These are phyloP conservation scores for Talaromyces sp. DNA, from an alignment of 2,329 filamentous ascomycete species.

Conservation along the genomic window DNA sequence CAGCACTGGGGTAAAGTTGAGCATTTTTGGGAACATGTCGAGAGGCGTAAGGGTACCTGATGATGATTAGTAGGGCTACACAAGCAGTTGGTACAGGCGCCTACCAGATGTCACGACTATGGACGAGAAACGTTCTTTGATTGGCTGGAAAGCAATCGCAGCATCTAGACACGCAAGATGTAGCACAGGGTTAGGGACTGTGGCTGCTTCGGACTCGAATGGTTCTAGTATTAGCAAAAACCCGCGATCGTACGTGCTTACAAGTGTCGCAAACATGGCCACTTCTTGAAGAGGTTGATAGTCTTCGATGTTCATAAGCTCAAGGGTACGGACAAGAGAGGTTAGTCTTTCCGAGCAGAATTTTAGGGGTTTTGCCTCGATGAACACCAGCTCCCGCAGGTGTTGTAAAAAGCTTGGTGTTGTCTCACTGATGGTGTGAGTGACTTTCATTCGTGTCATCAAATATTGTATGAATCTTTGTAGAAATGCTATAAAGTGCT, in stretches of 20 bases:
- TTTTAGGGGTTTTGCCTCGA: constrained; percentile 86
- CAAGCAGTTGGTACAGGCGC: neutral
- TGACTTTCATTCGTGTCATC: constrained; percentile 96
- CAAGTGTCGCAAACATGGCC: constrained; percentile 91
- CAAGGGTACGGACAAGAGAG: constrained; percentile 88
- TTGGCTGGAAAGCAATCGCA: constrained; percentile 94
- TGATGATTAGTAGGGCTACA: neutral
- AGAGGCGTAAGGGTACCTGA: constrained; percentile 86
- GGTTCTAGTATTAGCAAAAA: constrained; percentile 96
- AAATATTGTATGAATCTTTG: constrained; percentile 97
- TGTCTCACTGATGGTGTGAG: constrained; percentile 95
- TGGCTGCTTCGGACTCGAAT: constrained; percentile 90
- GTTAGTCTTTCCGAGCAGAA: constrained; percentile 95
- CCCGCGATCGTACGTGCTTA: constrained; percentile 94
- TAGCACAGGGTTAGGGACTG: constrained; percentile 92
- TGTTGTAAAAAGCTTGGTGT: constrained; percentile 90
- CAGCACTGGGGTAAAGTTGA: constrained; percentile 85
- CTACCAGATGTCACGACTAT: constrained; percentile 84
- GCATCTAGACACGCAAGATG: constrained; percentile 97
- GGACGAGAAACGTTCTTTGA: constrained; percentile 95
- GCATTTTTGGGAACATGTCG: constrained; percentile 99
- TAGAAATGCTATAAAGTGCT: constrained; percentile 92
- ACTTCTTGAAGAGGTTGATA: constrained; percentile 97
- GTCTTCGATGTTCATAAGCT: constrained; percentile 96
- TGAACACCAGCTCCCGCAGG: constrained; percentile 92